Evolutionary conservation across 371 early-diverging fungal genomes (phyloP).

Genomic region (Haplosporangium sp.): DNA sequence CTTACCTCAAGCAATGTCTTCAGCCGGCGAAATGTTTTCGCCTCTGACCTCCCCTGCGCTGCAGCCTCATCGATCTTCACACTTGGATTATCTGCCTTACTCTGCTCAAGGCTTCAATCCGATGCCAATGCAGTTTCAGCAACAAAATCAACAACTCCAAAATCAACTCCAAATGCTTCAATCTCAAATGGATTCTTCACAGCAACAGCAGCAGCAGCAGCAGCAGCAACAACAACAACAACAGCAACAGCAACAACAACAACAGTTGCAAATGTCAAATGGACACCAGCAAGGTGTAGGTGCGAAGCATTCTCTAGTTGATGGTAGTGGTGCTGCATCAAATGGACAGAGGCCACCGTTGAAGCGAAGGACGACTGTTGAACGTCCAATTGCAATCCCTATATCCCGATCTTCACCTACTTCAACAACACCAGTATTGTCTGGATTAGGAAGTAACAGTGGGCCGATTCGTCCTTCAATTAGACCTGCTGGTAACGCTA

Average conservation of each 20-base stretch:
- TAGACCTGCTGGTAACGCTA: constrained; percentile 18
- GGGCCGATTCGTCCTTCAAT: constrained; percentile 30
- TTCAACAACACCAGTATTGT: background rate
- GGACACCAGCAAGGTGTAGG: constrained; percentile 23
- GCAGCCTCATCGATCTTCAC: constrained; percentile 56
- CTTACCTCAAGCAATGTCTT: constrained; percentile 52
- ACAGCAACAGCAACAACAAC: constrained; percentile 29
- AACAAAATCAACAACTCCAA: constrained; percentile 42
- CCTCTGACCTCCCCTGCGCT: constrained; percentile 80
- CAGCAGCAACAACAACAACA: background rate
- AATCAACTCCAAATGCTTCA: constrained; percentile 17
- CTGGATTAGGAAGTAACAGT: background rate
- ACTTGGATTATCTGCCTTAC: constrained; percentile 39
- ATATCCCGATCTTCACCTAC: background rate
- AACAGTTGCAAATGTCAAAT: constrained; percentile 22
- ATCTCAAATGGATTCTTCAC: background rate
- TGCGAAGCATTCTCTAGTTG: constrained; percentile 27
- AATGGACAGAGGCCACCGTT: constrained; percentile 33
- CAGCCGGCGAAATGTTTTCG: constrained; percentile 63
- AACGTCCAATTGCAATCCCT: constrained; percentile 16
- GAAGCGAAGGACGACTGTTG: constrained; percentile 43
- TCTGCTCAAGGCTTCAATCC: constrained; percentile 21
- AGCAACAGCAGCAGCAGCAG: constrained; percentile 22
- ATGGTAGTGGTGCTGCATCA: constrained; percentile 12
- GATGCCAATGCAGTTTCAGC: constrained; percentile 42